Base-by-base conservation (phyloP, 2,329 filamentous ascomycete species). In the Talaromyces piceae region DNA sequence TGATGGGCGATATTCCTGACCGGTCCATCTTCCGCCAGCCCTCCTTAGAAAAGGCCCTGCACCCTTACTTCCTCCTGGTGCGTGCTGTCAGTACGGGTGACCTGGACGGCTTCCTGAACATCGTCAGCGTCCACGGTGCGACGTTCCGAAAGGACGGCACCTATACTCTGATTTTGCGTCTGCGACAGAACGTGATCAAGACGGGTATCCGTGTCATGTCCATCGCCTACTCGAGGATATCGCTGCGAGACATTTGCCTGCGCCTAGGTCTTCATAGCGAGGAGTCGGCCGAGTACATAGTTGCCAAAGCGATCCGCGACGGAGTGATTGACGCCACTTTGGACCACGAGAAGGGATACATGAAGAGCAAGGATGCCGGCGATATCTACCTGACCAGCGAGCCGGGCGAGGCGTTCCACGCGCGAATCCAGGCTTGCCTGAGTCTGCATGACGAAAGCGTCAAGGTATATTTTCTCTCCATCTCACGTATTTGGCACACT, bases 141-240 rank as follows among this genome's bases (percentile, higher is more conserved):
- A 85, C 84, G 9, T 98, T 97, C 83, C 86, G 89, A 64, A 86
- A 87, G 59, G 93, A 98, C 67, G 88, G 88, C 52, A 97, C 91
- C 18, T 97, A 97, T 76, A 95, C 91, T 9, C 79, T 98, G 52
- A 94, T 97, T 62, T 80, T 97, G 57, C 91, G 93, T 56, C 79
- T 98, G 56, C 85, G 93, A 61, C 93, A 98, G 73, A 98, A 98
- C 67, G 93, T 98, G 65, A 97, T 98, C 82, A 95, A 95, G 78
- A 98, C 93, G 3, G 93, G 93, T 59, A 95, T 98, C 57, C 89
- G 93, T 61, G 96, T 97, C 90, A 95, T 98, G 82, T 97, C 91
- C 37, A 78, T 98, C 57, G 95, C 91, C 18, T 98, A 98, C 76
- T 95, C 91, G 54, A 88, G 91, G 56, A 98, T 98, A 64, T 96